Conservation (phyloP, 345 rosid species). For the Lumnitzera racemosa region DNA sequence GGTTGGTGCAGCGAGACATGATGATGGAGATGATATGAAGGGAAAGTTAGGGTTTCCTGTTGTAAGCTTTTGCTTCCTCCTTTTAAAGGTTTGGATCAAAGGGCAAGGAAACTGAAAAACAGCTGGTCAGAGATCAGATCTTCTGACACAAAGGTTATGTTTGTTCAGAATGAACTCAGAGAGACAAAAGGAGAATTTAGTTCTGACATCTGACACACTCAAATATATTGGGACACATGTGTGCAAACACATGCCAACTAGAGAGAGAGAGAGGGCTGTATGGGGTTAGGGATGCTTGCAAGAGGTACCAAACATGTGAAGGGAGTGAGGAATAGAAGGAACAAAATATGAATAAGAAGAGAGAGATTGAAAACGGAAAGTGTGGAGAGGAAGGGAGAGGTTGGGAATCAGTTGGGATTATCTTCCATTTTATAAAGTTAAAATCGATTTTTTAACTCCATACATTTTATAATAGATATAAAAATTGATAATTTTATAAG, state of each 20-base stretch:
- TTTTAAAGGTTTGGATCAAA: conserved; percentile 12
- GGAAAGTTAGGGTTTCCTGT: conserved; percentile 12
- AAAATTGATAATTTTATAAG: no score
- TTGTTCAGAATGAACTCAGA: conserved; percentile 13
- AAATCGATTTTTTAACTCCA: neutral
- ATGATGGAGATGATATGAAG: conserved; percentile 14
- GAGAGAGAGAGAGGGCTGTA: conserved; percentile 6
- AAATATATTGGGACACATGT: conserved; percentile 16
- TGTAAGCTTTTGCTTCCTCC: conserved; percentile 6
- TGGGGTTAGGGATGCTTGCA: conserved; percentile 10
- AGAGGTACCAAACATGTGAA: conserved; percentile 7
- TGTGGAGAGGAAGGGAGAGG: conserved; percentile 23
- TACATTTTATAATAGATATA: no score
- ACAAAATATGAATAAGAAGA: conserved; percentile 33
- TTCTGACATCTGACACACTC: conserved; percentile 12
- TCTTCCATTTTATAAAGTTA: neutral
- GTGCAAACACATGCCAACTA: neutral
- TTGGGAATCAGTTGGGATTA: conserved; percentile 13
- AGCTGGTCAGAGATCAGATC: conserved; percentile 4
- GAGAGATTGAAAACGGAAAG: conserved; percentile 21
- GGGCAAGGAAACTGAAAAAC: conserved; percentile 3
- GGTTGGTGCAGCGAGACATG: conserved; percentile 11
- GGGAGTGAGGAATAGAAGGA: conserved; percentile 16
- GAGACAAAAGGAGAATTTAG: conserved; percentile 17
- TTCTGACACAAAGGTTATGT: conserved; percentile 34